phyloP scores from a whole-genome alignment of 1,284 basidiomycete genomes.

The Amylostereum chailletii region DNA sequence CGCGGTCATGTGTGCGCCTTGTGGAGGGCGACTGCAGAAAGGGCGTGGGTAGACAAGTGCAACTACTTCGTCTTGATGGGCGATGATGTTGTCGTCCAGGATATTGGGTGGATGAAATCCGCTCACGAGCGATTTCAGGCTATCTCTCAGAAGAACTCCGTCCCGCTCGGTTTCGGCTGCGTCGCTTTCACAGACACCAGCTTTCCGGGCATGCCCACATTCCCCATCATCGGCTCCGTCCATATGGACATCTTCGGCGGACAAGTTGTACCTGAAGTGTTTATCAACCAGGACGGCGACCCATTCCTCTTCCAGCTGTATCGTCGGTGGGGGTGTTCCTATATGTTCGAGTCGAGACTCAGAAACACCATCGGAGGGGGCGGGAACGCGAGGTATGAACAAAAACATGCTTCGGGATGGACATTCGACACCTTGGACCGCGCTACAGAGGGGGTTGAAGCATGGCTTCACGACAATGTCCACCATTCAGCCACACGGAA shows the following conservation, averaged over 20 bases:
- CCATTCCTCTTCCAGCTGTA: constrained; percentile 54
- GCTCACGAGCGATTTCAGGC: constrained; percentile 29
- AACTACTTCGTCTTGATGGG: constrained; percentile 49
- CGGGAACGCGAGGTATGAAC: constrained; percentile 35
- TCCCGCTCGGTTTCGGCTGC: constrained; percentile 44
- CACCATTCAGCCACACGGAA: constrained; percentile 20
- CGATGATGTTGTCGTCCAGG: constrained; percentile 41
- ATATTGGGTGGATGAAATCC: constrained; percentile 43
- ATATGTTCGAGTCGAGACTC: constrained; percentile 34
- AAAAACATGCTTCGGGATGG: constrained; percentile 37
- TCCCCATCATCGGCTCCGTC: constrained; percentile 43
- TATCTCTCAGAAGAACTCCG: constrained; percentile 21
- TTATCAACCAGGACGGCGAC: constrained; percentile 53
- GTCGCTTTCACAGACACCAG: constrained; percentile 46
- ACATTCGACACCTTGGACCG: constrained; percentile 36
- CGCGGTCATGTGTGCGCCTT: constrained; percentile 42
- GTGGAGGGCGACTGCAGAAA: constrained; percentile 40
- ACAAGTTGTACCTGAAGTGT: constrained; percentile 39
- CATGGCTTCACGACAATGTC: constrained; percentile 24
- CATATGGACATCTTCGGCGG: constrained; percentile 50
- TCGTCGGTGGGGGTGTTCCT: constrained; percentile 42
- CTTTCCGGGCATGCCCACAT: constrained; percentile 56
- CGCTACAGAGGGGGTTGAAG: constrained; percentile 27
- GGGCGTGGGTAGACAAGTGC: constrained; percentile 38
- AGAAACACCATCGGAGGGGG: constrained; percentile 40